phyloP scores from a whole-genome alignment of 2,329 filamentous ascomycete genomes.

The Colletotrichum kahawae region DNA sequence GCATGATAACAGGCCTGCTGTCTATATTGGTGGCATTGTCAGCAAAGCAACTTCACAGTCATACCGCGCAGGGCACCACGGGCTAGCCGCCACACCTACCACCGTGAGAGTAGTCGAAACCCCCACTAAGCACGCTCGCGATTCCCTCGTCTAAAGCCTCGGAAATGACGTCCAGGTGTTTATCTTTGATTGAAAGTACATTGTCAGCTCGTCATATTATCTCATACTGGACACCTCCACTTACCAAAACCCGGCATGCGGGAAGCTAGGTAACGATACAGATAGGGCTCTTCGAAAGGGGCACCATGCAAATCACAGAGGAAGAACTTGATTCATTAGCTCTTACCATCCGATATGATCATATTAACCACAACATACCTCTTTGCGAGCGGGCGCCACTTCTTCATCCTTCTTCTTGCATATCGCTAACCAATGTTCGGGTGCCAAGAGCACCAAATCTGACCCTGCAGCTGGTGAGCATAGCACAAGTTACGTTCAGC shows the following conservation, averaged over 20 bases:
- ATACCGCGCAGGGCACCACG: background rate
- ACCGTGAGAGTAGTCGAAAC: background rate
- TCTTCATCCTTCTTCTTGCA: slow-evolving; percentile 19
- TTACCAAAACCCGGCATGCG: slow-evolving; percentile 15
- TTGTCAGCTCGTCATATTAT: background rate
- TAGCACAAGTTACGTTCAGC: background rate
- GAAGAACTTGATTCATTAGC: slow-evolving; percentile 6
- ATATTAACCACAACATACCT: background rate
- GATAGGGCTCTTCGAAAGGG: slow-evolving; percentile 8
- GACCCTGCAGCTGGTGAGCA: background rate
- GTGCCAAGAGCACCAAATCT: slow-evolving; percentile 6
- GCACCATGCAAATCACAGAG: slow-evolving; percentile 8
- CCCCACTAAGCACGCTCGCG: background rate
- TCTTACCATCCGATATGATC: too few relatives aligned
- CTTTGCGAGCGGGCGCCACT: slow-evolving; percentile 4
- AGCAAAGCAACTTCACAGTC: background rate
- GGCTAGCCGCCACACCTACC: background rate
- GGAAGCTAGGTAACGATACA: slow-evolving; percentile 1
- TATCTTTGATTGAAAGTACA: background rate
- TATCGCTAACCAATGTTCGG: slow-evolving; percentile 4
- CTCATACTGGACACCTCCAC: background rate
- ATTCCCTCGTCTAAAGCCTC: slow-evolving; percentile 6
- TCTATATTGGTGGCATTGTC: background rate
- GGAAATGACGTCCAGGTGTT: slow-evolving; percentile 10
- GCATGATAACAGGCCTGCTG: background rate